Conservation (phyloP, 495 filamentous ascomycete genomes). For the Stereocaulon alpinum region DNA sequence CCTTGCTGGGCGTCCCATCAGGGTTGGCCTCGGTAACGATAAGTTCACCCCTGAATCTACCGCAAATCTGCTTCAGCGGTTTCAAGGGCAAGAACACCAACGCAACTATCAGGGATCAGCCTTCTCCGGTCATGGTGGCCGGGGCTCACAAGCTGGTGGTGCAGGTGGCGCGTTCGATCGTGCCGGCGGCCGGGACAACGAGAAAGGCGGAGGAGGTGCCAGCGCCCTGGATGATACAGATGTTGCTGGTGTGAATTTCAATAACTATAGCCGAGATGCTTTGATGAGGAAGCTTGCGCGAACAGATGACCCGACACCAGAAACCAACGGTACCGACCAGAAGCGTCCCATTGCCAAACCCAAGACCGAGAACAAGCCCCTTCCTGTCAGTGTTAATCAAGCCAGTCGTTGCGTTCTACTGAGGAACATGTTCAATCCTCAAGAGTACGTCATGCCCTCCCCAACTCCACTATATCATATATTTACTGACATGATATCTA, state of each 20-base stretch:
- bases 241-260: constrained; percentile 97
- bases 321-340: constrained; percentile 50
- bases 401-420: constrained; percentile 90
- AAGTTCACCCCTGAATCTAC: constrained; percentile 99
- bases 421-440: constrained; percentile 88
- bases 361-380: constrained; percentile 66
- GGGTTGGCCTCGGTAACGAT: constrained; percentile 99
- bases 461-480: not conserved
- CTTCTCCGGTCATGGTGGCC: constrained; percentile 85
- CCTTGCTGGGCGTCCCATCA: constrained; percentile 92
- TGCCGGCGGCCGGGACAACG: constrained; percentile 78
- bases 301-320: constrained; percentile 71
- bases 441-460: constrained; percentile 56
- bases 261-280: constrained; percentile 93
- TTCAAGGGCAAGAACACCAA: constrained; percentile 62
- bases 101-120: constrained; percentile 84
- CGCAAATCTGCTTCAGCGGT: constrained; percentile 78
- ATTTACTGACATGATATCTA: constrained; percentile 41
- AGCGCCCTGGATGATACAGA: constrained; percentile 97
- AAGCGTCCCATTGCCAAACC: constrained; percentile 64
- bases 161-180: constrained; percentile 76
- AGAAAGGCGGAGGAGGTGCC: constrained; percentile 79
- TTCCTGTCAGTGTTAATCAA: constrained; percentile 81
- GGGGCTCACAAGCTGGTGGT: constrained; percentile 74
- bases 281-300: constrained; percentile 96